A percentile compares a stretch with the other conserved stretches of the same genome.
Conservation (phyloP, 306 rosid genomes). For the Clitoria ternatea region DNA sequence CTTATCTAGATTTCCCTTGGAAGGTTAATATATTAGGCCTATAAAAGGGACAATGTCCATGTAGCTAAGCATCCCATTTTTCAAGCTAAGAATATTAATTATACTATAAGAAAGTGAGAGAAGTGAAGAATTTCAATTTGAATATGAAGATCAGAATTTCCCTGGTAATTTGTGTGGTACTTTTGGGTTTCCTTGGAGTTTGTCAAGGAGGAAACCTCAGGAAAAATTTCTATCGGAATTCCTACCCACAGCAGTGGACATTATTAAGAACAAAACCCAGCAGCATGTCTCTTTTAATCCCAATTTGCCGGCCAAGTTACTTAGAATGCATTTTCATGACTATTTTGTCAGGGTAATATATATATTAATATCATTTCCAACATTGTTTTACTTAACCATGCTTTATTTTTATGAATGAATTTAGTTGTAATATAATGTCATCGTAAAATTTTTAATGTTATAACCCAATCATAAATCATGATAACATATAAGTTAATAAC, state of each 20-base stretch:
- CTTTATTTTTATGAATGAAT: not conserved
- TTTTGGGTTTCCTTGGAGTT: conserved; percentile 24
- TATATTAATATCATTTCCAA: not conserved
- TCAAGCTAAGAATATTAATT: not conserved
- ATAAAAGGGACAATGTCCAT: conserved; percentile 21
- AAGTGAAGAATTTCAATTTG: not conserved
- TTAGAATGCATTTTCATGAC: conserved; percentile 62
- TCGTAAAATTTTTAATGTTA: no score
- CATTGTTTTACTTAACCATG: not conserved
- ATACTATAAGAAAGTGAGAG: not conserved
- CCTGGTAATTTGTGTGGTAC: conserved; percentile 17
- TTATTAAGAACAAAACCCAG: conserved; percentile 22
- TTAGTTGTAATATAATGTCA: no score
- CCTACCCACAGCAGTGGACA: conserved; percentile 46
- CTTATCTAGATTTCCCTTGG: no score
- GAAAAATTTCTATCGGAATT: conserved; percentile 35
- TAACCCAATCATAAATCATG: no score
- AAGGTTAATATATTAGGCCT: not conserved
- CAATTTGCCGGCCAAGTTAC: conserved; percentile 47
- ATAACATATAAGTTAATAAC: no score
- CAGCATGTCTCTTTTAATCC: conserved; percentile 34
- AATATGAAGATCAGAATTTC: conserved; percentile 26
- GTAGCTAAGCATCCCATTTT: conserved; percentile 9
- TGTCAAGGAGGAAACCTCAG: conserved; percentile 39
- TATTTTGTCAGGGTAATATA: conserved; percentile 55